Evolutionary conservation across 2,329 filamentous ascomycete species (phyloP).

Genomic region (Paraphoma sp.): DNA sequence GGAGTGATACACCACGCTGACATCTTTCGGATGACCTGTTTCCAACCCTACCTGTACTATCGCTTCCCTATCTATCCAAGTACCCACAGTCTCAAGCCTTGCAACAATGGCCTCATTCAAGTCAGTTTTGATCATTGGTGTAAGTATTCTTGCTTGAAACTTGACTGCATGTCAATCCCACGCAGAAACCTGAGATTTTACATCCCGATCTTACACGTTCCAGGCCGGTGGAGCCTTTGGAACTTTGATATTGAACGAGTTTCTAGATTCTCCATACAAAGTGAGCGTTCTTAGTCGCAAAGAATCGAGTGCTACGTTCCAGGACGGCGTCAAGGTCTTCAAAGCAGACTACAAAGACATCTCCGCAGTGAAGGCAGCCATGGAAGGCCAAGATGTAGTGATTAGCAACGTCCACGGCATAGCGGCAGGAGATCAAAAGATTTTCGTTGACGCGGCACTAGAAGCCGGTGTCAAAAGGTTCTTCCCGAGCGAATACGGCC

Average conservation of each 20-base stretch:
- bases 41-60: too few species aligned
- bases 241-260: neutral
- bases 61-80: too few species aligned
- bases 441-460: slow-evolving; percentile 45
- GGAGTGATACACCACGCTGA: too few species aligned
- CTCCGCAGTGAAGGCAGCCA: neutral
- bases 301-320: slow-evolving; percentile 1
- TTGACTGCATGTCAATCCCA: neutral
- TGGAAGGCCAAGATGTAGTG: slow-evolving; percentile 42
- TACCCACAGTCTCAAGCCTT: too few species aligned
- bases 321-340: neutral
- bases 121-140: neutral
- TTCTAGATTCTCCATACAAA: neutral
- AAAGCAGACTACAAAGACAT: neutral
- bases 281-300: slow-evolving; percentile 5
- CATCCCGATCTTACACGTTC: neutral
- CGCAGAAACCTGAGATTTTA: neutral
- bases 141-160: neutral
- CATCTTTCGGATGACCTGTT: too few species aligned
- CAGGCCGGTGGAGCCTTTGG: neutral
- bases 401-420: slow-evolving; percentile 31
- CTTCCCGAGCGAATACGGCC: slow-evolving; percentile 48
- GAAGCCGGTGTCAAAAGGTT: slow-evolving; percentile 45
- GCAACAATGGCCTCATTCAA: neutral
- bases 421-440: slow-evolving; percentile 12